A percentile compares a stretch with the other conserved stretches of the same genome.
Evolutionary conservation across 257 asterid genomes (phyloP).

Genomic region (Solanum medicagineum): DNA sequence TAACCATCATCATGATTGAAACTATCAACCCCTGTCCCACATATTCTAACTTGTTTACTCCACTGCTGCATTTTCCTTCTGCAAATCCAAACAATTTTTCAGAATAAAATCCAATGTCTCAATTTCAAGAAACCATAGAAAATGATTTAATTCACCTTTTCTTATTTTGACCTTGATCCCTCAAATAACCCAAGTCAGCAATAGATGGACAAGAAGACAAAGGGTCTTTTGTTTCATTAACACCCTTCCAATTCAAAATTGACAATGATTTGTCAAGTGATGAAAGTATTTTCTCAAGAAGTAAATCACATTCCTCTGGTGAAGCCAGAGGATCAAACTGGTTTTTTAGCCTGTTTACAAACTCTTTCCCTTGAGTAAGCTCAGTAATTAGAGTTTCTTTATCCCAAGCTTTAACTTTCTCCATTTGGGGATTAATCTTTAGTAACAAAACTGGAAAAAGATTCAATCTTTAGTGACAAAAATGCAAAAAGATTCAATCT

Average conservation of each 20-base stretch:
- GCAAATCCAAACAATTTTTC: constrained; percentile 3
- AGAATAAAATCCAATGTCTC: background rate
- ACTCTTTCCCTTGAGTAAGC: constrained; percentile 51
- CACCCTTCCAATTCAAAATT: constrained; percentile 10
- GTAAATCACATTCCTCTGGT: constrained; percentile 15
- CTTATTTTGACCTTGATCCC: background rate
- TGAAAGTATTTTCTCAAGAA: constrained; percentile 40
- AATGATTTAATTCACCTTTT: background rate
- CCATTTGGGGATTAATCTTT: constrained; percentile 24
- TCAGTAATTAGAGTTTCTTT: constrained; percentile 20
- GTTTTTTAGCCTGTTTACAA: constrained; percentile 45
- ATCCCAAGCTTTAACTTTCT: constrained; percentile 14
- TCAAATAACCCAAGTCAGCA: background rate
- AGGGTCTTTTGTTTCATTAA: constrained; percentile 2
- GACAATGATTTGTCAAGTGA: constrained; percentile 53
- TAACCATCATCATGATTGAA: constrained; percentile 45
- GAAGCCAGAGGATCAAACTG: constrained; percentile 19
- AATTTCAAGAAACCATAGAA: background rate
- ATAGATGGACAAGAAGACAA: background rate
- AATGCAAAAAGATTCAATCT: background rate
- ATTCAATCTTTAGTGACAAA: background rate
- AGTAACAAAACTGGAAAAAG: background rate
- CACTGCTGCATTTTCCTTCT: constrained; percentile 47
- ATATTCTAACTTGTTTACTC: constrained; percentile 37
- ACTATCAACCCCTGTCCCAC: constrained; percentile 26